These are phyloP conservation scores for Purpureocillium takamizusanense DNA, from an alignment of 2,329 filamentous ascomycete genomes.

Conservation along the genomic window DNA sequence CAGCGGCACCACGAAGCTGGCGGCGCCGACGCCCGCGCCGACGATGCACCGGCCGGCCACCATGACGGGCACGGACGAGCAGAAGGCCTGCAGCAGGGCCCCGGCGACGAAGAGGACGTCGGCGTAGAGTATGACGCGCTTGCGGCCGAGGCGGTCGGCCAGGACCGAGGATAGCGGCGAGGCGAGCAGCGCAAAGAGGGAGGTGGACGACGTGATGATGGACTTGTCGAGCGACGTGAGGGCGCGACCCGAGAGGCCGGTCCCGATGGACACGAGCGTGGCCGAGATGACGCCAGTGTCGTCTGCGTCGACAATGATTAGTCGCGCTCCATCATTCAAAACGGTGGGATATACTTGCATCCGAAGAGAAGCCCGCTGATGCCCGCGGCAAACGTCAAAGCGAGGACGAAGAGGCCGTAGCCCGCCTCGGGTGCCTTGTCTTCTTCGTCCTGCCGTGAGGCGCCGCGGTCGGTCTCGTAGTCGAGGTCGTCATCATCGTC, in stretches of 20 bases:
- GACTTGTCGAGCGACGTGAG: constrained; percentile 60
- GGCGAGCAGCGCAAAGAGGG: constrained; percentile 54
- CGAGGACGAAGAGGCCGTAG: constrained; percentile 48
- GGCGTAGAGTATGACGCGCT: constrained; percentile 52
- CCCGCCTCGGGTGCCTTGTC: constrained; percentile 17
- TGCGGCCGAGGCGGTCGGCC: constrained; percentile 53
- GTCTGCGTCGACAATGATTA: constrained; percentile 28
- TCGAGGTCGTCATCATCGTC: constrained; percentile 18
- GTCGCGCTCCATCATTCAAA: constrained; percentile 1
- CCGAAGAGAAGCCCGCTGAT: constrained; percentile 62
- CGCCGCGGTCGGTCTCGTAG: constrained; percentile 18
- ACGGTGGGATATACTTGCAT: constrained; percentile 34
- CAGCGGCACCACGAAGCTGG: constrained; percentile 74
- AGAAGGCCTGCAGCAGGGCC: constrained; percentile 54
- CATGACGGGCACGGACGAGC: constrained; percentile 52
- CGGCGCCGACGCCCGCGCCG: constrained; percentile 64
- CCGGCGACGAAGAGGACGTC: constrained; percentile 61
- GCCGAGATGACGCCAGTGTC: constrained; percentile 63
- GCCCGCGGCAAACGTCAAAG: constrained; percentile 55
- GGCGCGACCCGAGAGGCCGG: constrained; percentile 44
- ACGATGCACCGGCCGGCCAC: constrained; percentile 60
- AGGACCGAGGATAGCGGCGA: constrained; percentile 57
- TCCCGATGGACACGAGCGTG: constrained; percentile 55
- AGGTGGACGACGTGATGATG: constrained; percentile 60
- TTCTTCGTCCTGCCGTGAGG: constrained; percentile 10